Conservation (phyloP, 2,329 filamentous ascomycete species). For the Sclerotinia sclerotiorum region DNA sequence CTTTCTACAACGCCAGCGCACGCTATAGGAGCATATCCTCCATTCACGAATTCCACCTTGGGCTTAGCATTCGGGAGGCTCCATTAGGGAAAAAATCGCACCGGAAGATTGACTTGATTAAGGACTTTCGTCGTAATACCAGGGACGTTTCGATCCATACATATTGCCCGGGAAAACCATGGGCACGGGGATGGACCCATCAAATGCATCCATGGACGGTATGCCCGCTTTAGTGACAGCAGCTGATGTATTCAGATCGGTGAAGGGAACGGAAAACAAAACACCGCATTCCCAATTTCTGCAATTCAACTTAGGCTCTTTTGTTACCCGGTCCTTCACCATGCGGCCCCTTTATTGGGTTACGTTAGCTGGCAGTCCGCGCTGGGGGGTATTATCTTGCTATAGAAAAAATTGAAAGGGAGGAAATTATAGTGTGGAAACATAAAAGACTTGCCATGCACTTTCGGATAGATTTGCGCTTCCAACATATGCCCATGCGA, state of each 20-base stretch:
- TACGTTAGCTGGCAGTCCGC: conserved; percentile 9
- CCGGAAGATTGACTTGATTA: conserved; percentile 16
- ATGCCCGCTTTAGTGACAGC: conserved; percentile 17
- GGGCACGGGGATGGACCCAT: conserved; percentile 59
- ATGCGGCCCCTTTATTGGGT: conserved; percentile 67
- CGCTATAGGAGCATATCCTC: conserved; percentile 1
- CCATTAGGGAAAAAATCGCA: conserved; percentile 16
- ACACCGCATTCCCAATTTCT: conserved; percentile 98
- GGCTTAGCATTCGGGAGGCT: not conserved
- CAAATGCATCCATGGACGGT: conserved; percentile 48
- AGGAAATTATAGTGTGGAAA: not conserved
- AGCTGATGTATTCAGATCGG: conserved; percentile 3
- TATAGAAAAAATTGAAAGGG: not conserved
- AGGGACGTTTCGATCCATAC: conserved; percentile 38
- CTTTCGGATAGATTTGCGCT: conserved; percentile 91
- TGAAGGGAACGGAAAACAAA: conserved; percentile 52
- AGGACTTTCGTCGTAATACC: conserved; percentile 33
- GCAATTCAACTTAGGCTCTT: conserved; percentile 72
- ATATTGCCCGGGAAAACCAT: conserved; percentile 58
- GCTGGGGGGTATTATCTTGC: not conserved
- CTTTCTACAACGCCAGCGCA: not conserved
- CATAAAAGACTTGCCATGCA: conserved; percentile 67
- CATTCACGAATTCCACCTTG: not conserved
- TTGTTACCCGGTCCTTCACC: conserved; percentile 65
- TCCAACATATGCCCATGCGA: conserved; percentile 81